Percentiles rank a stretch among this genome's conserved stretches.
phyloP scores from a whole-genome alignment of 2,329 filamentous ascomycete species.

The Sporothrix pseudoabietina region DNA sequence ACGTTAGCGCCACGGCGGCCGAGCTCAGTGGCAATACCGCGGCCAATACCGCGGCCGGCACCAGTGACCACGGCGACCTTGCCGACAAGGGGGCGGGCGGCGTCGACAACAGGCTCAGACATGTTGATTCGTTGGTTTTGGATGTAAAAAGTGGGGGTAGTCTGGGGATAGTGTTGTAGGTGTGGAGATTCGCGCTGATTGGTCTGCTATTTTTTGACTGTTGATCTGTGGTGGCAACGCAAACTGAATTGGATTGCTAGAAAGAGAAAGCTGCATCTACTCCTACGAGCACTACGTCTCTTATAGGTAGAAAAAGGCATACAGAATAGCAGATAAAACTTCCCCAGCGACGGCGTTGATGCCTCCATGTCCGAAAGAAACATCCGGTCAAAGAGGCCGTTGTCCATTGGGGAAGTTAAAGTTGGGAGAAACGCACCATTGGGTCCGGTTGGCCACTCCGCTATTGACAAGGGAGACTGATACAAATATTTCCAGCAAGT shows the following conservation, averaged over 20 bases:
- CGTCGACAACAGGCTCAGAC: constrained; percentile 26
- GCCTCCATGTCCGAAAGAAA: constrained; percentile 27
- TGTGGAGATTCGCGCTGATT: background rate
- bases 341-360: constrained; percentile 6
- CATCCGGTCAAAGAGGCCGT: constrained; percentile 24
- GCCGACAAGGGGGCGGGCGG: constrained; percentile 44
- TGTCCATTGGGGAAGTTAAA: constrained; percentile 29
- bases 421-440: background rate
- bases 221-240: background rate
- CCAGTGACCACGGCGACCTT: constrained; percentile 66
- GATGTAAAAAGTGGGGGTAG: background rate
- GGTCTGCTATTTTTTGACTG: background rate
- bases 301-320: background rate
- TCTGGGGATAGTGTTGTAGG: background rate
- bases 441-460: background rate
- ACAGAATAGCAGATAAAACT: background rate
- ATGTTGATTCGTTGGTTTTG: constrained; percentile 1
- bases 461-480: constrained; percentile 16
- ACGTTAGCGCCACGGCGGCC: constrained; percentile 65
- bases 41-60: constrained; percentile 66
- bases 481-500: background rate
- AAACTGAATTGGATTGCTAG: background rate
- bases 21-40: constrained; percentile 67
- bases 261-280: background rate
- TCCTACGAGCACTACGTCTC: constrained; percentile 7